A percentile compares a stretch with the other conserved stretches of the same genome.
phyloP scores from a whole-genome alignment of 2,329 filamentous ascomycete genomes.

The Nemania diffusa region DNA sequence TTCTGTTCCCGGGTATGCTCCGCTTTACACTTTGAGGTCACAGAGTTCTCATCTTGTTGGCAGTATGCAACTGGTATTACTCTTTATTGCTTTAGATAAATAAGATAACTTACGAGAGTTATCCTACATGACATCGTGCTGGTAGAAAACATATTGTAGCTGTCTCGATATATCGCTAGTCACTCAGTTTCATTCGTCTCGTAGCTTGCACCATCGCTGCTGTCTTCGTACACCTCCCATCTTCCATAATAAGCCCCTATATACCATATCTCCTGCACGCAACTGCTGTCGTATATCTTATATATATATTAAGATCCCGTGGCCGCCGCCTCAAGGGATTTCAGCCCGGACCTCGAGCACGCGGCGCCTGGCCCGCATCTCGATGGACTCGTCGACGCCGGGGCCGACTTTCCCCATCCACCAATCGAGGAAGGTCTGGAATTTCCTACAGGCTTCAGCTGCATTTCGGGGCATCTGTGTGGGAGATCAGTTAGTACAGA shows the following conservation, averaged over 20 bases:
- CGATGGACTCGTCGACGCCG: conserved; percentile 12
- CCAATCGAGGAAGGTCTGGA: conserved; percentile 21
- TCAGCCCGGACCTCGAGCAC: conserved; percentile 16
- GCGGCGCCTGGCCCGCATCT: background rate
- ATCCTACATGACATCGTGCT: background rate
- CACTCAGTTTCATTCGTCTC: too few relatives aligned
- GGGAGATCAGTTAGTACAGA: background rate
- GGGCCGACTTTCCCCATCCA: conserved; percentile 27
- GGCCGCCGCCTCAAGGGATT: background rate
- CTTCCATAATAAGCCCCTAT: background rate
- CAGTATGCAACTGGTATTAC: background rate
- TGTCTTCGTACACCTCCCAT: background rate
- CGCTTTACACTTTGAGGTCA: background rate
- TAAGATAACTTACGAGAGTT: background rate
- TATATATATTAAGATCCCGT: background rate
- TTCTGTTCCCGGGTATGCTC: too few relatives aligned
- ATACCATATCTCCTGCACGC: background rate
- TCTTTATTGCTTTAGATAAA: background rate
- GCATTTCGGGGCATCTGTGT: conserved; percentile 26
- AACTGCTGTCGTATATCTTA: background rate
- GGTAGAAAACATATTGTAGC: background rate
- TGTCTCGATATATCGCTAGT: background rate
- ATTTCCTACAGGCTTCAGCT: conserved; percentile 24
- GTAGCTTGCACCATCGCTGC: too few relatives aligned
- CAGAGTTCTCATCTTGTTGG: background rate